Conservation (phyloP, 192 early-diverging fungal species). For the Coemansia sp. region DNA sequence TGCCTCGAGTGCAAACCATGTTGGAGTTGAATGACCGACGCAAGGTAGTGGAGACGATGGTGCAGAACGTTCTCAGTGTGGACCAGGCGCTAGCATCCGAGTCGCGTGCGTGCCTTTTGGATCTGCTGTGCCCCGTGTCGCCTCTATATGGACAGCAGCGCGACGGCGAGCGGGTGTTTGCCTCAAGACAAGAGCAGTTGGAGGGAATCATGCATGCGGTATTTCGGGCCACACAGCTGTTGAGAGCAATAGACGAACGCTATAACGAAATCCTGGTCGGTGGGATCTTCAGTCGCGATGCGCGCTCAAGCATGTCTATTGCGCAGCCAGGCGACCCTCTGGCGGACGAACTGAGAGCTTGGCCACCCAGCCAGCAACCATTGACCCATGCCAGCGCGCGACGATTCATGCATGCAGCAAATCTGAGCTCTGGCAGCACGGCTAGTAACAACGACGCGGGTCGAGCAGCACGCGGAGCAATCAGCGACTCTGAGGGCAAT, state of each 20-base stretch:
- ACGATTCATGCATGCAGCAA: slow-evolving; percentile 25
- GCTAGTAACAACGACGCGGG: slow-evolving; percentile 15
- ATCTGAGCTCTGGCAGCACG: slow-evolving; percentile 37
- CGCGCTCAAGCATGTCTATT: slow-evolving; percentile 28
- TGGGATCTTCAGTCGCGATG: slow-evolving; percentile 36
- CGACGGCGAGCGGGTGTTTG: slow-evolving; percentile 12
- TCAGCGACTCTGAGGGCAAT: slow-evolving; percentile 3
- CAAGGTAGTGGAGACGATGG: slow-evolving; percentile 74
- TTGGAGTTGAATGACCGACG: slow-evolving; percentile 56
- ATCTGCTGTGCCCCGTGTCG: slow-evolving; percentile 33
- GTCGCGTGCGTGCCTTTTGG: slow-evolving; percentile 31
- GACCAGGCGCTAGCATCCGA: slow-evolving; percentile 74
- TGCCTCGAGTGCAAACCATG: slow-evolving; percentile 25
- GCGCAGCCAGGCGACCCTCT: slow-evolving; percentile 41
- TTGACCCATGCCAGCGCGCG: not conserved
- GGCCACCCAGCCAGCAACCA: slow-evolving; percentile 10
- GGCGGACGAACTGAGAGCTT: slow-evolving; percentile 11
- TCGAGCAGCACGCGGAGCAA: not conserved
- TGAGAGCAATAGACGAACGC: slow-evolving; percentile 41
- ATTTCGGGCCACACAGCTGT: slow-evolving; percentile 28
- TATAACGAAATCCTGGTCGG: slow-evolving; percentile 34
- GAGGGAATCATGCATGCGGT: slow-evolving; percentile 22
- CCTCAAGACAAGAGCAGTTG: slow-evolving; percentile 13
- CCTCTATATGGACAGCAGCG: slow-evolving; percentile 1
- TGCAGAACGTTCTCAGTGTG: slow-evolving; percentile 76